Evolutionary conservation across 2,329 filamentous ascomycete genomes (phyloP).

Genomic region (Paraphoma sp.): DNA sequence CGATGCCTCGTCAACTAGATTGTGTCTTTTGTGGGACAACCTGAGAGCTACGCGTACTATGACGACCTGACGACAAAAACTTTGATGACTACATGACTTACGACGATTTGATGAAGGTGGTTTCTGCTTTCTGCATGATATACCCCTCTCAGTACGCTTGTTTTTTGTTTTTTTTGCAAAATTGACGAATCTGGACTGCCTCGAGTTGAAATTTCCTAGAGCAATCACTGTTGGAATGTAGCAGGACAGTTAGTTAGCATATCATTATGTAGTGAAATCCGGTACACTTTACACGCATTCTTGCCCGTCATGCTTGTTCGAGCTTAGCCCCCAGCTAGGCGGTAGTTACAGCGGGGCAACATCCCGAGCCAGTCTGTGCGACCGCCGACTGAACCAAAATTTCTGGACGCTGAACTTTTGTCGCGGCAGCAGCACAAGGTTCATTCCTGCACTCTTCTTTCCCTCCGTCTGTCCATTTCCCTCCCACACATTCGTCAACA

Average conservation of each 20-base stretch:
- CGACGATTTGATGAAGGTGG: constrained; percentile 31
- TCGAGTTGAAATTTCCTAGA: too few relatives aligned
- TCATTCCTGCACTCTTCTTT: constrained; percentile 9
- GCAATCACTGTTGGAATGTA: too few relatives aligned
- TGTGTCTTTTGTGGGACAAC: not conserved
- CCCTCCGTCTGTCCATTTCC: constrained; percentile 5
- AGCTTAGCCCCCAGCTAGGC: constrained; percentile 9
- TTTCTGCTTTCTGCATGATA: constrained; percentile 39
- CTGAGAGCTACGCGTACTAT: not conserved
- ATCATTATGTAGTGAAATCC: too few relatives aligned
- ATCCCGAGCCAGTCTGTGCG: constrained; percentile 20
- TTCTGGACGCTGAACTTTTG: constrained; percentile 28
- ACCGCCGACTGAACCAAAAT: constrained; percentile 32
- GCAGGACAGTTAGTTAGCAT: too few relatives aligned
- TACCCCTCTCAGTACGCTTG: constrained; percentile 37
- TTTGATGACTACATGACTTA: constrained; percentile 35
- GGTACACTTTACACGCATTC: too few relatives aligned
- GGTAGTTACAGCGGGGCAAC: constrained; percentile 16
- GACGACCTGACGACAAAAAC: constrained; percentile 19
- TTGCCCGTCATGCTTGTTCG: constrained; percentile 8
- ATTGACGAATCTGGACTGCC: constrained; percentile 8
- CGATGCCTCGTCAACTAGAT: not conserved
- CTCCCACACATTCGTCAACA: constrained; percentile 12
- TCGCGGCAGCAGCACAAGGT: constrained; percentile 16
- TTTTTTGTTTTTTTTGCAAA: constrained; percentile 5